Conservation (phyloP, 768 basidiomycete genomes). For the Serpula lacrymans region DNA sequence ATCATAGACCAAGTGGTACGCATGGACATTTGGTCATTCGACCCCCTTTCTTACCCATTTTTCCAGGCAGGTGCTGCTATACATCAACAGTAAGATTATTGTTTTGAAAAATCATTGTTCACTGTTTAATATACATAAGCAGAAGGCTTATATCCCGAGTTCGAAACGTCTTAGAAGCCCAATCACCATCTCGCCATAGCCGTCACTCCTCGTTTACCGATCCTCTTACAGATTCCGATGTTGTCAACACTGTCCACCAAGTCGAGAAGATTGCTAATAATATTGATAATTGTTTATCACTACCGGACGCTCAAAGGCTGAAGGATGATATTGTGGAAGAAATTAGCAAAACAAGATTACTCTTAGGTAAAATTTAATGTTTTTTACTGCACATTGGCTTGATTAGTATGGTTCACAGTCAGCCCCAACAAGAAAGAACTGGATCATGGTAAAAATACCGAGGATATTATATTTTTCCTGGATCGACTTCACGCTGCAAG, state of each 20-base stretch:
- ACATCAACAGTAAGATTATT: constrained; percentile 54
- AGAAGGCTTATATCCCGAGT: constrained; percentile 88
- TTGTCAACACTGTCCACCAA: constrained; percentile 76
- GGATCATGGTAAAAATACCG: constrained; percentile 83
- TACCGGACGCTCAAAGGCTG: constrained; percentile 84
- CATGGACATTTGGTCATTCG: constrained; percentile 11
- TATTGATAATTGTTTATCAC: constrained; percentile 74
- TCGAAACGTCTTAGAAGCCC: constrained; percentile 78
- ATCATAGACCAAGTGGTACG: constrained; percentile 89
- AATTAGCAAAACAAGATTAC: constrained; percentile 72
- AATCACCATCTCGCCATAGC: constrained; percentile 56
- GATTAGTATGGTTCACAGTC: constrained; percentile 2
- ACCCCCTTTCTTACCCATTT: constrained; percentile 7
- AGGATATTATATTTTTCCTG: constrained; percentile 82
- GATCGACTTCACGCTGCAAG: constrained; percentile 89
- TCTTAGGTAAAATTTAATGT: constrained; percentile 58
- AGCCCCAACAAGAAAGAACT: constrained; percentile 87
- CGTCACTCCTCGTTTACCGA: constrained; percentile 36
- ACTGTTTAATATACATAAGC: constrained; percentile 7
- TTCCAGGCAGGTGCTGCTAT: constrained; percentile 63
- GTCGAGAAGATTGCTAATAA: constrained; percentile 91
- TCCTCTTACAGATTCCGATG: constrained; percentile 65
- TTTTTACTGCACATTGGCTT: not conserved
- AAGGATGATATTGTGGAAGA: constrained; percentile 94
- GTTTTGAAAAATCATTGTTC: not conserved